Evolutionary conservation across 306 rosid genomes (phyloP).

Genomic region (Rosa lucieae): DNA sequence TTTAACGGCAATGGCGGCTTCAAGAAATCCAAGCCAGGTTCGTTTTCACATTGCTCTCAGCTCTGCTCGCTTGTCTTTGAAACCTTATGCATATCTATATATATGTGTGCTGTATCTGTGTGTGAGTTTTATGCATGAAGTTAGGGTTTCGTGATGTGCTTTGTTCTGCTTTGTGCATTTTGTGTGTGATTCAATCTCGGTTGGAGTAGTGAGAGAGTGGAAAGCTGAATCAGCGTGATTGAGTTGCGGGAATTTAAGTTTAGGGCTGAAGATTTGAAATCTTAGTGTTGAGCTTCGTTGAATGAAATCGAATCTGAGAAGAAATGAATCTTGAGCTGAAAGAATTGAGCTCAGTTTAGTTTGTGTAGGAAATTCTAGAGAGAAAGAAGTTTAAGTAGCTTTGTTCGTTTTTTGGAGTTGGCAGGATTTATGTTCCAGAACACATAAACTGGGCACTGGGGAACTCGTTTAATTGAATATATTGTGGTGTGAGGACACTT

Average conservation of each 20-base stretch:
- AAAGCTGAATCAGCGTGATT: not conserved
- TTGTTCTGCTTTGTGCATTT: conserved; percentile 1
- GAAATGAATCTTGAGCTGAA: not conserved
- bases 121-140: not conserved
- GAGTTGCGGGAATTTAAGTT: not conserved
- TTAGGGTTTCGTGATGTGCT: conserved; percentile 3
- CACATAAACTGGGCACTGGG: not conserved
- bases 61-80: not conserved
- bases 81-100: too few species aligned
- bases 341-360: not conserved
- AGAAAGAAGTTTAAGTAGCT: not conserved
- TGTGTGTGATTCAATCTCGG: not conserved
- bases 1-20: conserved; percentile 72
- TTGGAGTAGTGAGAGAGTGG: not conserved
- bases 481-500: not conserved
- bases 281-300: not conserved
- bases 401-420: not conserved
- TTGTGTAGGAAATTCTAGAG: not conserved
- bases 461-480: not conserved
- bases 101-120: too few species aligned
- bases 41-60: not conserved
- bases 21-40: conserved; percentile 72
- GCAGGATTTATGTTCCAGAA: not conserved
- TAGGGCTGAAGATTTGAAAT: not conserved
- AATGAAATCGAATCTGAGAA: not conserved